Evolutionary conservation across 2,329 filamentous ascomycete genomes (phyloP).

Genomic region (Xylaria sp.): DNA sequence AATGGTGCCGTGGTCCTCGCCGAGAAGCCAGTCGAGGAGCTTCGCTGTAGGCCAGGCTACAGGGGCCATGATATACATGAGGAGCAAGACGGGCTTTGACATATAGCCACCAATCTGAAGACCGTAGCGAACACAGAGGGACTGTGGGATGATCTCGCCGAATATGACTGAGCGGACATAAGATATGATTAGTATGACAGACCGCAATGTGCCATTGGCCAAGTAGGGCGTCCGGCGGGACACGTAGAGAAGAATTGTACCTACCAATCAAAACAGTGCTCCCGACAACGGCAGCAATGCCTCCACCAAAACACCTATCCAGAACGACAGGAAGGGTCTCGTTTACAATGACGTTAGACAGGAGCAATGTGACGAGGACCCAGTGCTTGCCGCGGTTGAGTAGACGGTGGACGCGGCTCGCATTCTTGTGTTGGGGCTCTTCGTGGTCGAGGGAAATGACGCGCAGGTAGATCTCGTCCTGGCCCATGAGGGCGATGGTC

Average conservation of each 20-base stretch:
- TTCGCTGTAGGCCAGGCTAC: conserved; percentile 96
- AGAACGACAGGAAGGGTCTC: conserved; percentile 95
- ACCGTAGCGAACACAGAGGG: conserved; percentile 94
- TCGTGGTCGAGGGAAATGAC: conserved; percentile 88
- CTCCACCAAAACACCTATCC: conserved; percentile 91
- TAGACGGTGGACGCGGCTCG: conserved; percentile 80
- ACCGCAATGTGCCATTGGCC: neutral
- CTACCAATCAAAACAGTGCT: conserved; percentile 94
- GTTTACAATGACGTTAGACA: conserved; percentile 98
- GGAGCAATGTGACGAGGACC: conserved; percentile 92
- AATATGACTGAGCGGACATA: conserved; percentile 84
- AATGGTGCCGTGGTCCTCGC: conserved; percentile 93
- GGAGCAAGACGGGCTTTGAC: conserved; percentile 82
- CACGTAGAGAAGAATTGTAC: conserved; percentile 42
- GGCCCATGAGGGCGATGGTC: conserved; percentile 81
- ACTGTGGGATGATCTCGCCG: conserved; percentile 95
- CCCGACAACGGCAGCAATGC: conserved; percentile 91
- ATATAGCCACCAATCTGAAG: conserved; percentile 95
- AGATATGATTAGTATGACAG: conserved; percentile 41
- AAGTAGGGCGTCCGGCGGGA: neutral
- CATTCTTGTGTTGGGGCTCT: conserved; percentile 87
- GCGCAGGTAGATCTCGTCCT: conserved; percentile 97
- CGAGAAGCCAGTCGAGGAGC: conserved; percentile 90
- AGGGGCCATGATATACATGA: conserved; percentile 94
- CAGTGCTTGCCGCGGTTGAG: conserved; percentile 94